Evolutionary conservation across 176 grass and related monocot genomes (phyloP), one percentile per base, ranked within the genome.

Genomic region (Areca catechu): DNA sequence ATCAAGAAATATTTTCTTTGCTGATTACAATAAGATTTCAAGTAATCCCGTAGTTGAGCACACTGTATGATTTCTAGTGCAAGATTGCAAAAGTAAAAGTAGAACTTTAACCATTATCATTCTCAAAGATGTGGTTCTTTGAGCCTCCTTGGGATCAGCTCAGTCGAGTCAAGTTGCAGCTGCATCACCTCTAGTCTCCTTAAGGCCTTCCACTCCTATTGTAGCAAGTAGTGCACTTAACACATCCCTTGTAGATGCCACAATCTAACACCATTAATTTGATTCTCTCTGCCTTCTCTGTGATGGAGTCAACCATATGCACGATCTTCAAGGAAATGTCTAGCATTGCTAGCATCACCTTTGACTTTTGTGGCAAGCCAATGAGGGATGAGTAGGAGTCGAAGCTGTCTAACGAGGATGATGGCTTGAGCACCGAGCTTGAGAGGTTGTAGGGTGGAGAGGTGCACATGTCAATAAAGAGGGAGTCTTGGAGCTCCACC

Each of bases 41-140:
- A 96, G 69, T 60, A 96, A 77, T n/a, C 92, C 86, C 0, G 74
- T 68, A 5, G 71, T 68, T 21, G 92, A 96, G 75, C 92, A 96
- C 83, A 96, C 90, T 29, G 92, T 71, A 21, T 86, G 80, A 66
- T 96, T 96, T 56, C 92, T 79, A 0, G 80, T 88, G 69, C 86
- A 96, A 27, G 92, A 77, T 16, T 66, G 61, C 53, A 96, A 77
- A 4, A 82, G 73, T 24, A 71, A 77, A 24, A 72, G 77, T 23
- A 90, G 66, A 20, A 83, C 86, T 51, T 30, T 47, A n/a, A 66
- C 80, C 71, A 77, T 66, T 49, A 83, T 85, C 62, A 77, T 96
- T 50, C 92, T 82, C 19, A 86, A 80, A 16, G 92, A 96, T 71
- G 72, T 71, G 71, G 47, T 18, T 71, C 18, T 7, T 16, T 22